Evolutionary conservation across 2,329 filamentous ascomycete genomes (phyloP), one percentile per base, ranked within the genome.

Genomic region (Pseudonectria foliicola): DNA sequence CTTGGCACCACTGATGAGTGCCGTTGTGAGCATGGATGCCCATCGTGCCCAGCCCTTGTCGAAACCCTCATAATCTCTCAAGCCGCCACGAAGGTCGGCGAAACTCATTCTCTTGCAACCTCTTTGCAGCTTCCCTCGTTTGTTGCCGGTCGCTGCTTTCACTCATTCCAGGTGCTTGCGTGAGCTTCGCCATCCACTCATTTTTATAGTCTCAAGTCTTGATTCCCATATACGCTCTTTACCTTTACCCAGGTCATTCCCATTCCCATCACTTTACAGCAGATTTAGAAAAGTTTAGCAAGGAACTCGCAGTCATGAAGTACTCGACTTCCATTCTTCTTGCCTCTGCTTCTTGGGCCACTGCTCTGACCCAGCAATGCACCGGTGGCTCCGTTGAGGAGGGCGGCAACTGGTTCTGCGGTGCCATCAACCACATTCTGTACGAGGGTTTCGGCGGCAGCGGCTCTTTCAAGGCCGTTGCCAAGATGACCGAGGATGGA

Each of bases 401-500:
- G 40, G 54, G 53, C 16, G 75, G 75, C 41, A 85, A 85, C 59
- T 80, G 62, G 63, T 85, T 80, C 62, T 84, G 80, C 59, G 67
- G 76, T 37, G 53, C 69, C 26, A 79, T 87, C 38, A 61, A 71
- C 38, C 73, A 77, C 31, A 80, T 89, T 57, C 71, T 74, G n/a
- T 88, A 86, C 59, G 60, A 61, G 39, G 75, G 75, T 36, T 70
- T 85, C 47, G 73, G 73, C 21, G 64, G 66, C 31, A 48, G 67
- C 28, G 82, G 82, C 26, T 64, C 62, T 29, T 89, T 85, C 64
- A 70, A 82, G 39, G 70, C 72, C 35, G 72, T 88, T 25, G 74
- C 68, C 16, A 50, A 53, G 35, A 85, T 88, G 75, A 65, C 73
- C 40, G 48, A 64, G 12, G 53, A 61, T 31, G 73, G 73, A 27